Conservation (phyloP, 306 rosid genomes). For the Begonia peltatifolia region DNA sequence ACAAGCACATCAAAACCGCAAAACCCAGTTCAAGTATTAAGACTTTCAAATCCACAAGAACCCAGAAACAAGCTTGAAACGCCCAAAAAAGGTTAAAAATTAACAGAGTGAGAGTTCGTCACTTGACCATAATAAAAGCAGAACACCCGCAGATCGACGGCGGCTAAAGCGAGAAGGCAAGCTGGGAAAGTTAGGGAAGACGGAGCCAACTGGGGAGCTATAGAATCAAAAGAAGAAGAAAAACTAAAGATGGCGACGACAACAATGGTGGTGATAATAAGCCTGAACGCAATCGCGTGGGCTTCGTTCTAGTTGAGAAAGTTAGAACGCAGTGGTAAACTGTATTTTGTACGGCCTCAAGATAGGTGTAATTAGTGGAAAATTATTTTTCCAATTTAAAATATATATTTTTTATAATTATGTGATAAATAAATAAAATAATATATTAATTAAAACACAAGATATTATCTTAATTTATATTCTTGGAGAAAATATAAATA, state of each 20-base stretch:
- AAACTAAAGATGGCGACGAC: background rate
- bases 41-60: background rate
- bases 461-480: too few species aligned
- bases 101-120: background rate
- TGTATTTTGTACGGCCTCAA: too few species aligned
- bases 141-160: conserved; percentile 1
- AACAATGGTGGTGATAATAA: background rate
- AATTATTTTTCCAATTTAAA: too few species aligned
- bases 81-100: background rate
- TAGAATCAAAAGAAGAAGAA: background rate
- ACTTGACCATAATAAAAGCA: background rate
- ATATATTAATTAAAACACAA: too few species aligned
- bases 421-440: too few species aligned
- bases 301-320: conserved; percentile 4
- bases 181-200: background rate
- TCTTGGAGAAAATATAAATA: too few species aligned
- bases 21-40: background rate
- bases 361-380: too few species aligned
- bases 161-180: background rate
- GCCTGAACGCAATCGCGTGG: conserved; percentile 10
- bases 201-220: background rate
- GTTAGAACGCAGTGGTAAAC: too few species aligned
- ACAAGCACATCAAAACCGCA: background rate
- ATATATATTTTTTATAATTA: too few species aligned
- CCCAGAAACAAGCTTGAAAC: background rate